phyloP scores from a whole-genome alignment of 768 basidiomycete species.

The Tremella mesenterica region DNA sequence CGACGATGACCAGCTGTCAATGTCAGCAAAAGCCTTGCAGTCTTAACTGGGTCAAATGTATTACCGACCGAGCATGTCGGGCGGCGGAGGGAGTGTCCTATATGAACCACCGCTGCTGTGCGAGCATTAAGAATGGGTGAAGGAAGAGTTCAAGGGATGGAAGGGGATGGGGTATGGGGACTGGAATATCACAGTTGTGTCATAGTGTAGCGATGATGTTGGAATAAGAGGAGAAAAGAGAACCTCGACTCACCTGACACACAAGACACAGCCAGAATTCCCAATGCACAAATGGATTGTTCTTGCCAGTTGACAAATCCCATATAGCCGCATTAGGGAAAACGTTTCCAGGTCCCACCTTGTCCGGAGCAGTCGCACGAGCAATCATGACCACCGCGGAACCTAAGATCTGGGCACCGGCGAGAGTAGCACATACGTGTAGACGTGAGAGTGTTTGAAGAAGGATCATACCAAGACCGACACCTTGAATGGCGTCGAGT shows the following conservation, averaged over 20 bases:
- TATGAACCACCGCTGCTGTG: no score
- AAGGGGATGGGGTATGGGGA: no score
- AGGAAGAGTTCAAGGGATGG: no score
- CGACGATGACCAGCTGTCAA: conserved; percentile 61
- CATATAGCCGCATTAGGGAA: conserved; percentile 88
- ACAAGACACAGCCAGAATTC: conserved; percentile 76
- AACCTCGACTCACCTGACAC: conserved; percentile 21
- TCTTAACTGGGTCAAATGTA: no score
- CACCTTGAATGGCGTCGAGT: conserved; percentile 85
- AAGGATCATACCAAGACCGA: conserved; percentile 54
- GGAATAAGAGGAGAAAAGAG: no score
- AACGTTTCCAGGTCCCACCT: conserved; percentile 71
- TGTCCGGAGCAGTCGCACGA: conserved; percentile 43
- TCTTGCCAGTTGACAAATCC: conserved; percentile 57
- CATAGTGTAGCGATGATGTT: no score
- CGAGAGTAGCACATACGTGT: conserved; percentile 87
- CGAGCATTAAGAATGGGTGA: no score
- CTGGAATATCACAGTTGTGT: no score
- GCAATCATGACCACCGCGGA: conserved; percentile 86
- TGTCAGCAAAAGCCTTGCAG: not conserved
- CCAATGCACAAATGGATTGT: conserved; percentile 41
- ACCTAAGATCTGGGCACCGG: conserved; percentile 81
- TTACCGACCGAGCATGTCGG: no score
- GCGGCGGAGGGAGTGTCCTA: no score
- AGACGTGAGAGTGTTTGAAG: conserved; percentile 73